Evolutionary conservation across 257 asterid genomes (phyloP).

Genomic region (Lavandula angustifolia): DNA sequence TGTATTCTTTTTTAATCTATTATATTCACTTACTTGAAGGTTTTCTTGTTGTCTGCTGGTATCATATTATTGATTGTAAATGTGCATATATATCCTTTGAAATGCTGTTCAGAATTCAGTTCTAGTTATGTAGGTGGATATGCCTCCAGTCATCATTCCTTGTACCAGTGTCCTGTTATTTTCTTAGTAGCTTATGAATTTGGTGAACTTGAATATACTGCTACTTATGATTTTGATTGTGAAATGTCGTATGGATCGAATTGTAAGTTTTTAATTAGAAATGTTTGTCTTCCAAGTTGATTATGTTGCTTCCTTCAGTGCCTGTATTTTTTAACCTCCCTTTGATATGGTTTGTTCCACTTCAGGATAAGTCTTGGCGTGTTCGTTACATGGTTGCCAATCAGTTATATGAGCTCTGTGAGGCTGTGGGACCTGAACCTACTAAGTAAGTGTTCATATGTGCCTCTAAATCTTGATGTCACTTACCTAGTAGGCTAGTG

Average conservation of each 20-base stretch:
- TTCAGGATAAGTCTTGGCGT: constrained; percentile 99
- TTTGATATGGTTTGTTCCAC: background rate
- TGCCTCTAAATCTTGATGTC: constrained; percentile 9
- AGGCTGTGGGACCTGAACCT: constrained; percentile 97
- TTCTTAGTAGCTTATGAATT: constrained; percentile 4
- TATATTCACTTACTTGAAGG: too few relatives aligned
- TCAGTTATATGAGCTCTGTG: constrained; percentile 94
- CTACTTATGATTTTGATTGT: background rate
- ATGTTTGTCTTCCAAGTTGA: constrained; percentile 18
- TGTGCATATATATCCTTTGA: background rate
- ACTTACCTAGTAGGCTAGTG: constrained; percentile 5
- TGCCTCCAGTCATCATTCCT: background rate
- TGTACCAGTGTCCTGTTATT: background rate
- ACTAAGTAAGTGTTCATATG: constrained; percentile 59
- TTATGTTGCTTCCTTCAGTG: constrained; percentile 15
- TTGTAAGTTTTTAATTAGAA: background rate
- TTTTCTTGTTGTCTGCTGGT: background rate
- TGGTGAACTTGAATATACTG: constrained; percentile 5
- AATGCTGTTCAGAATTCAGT: background rate
- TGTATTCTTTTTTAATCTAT: background rate
- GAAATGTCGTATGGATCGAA: background rate
- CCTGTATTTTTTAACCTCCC: background rate
- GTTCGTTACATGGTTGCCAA: constrained; percentile 99
- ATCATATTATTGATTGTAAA: background rate
- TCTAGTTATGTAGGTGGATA: constrained; percentile 9